Evolutionary conservation across 768 basidiomycete species (phyloP), one percentile per base, ranked within the genome.

Genomic region (Heimioporus sp.): DNA sequence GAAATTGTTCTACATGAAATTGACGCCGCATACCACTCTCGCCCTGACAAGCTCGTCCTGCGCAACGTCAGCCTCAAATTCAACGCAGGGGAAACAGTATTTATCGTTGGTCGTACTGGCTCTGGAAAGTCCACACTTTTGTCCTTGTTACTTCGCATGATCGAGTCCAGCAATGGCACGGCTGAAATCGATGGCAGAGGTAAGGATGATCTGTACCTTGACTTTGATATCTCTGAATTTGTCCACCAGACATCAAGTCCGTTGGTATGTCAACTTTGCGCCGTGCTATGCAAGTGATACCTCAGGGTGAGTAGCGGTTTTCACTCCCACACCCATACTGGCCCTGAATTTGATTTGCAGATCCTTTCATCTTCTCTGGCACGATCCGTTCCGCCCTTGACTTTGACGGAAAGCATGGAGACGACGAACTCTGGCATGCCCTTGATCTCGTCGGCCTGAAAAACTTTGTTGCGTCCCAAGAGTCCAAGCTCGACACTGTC

Each of bases 101-200:
- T 88, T 69, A 82, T 90, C 57, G 89, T 89, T 49, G 89, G 89
- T 42, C 80, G 81, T 17, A 87, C 86, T 2, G 87, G 89, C 11
- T 86, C 83, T 8, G 88, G 89, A 35, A 91, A 91, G 71, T 84
- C 82, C 12, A 90, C 82, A 31, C 74, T 86, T 55, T 74, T 83
- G 5, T 78, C 80, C 50, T 74, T 85, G 35, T 72, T 84, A n/a
- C 76, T 93, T 19, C 76, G 87, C n/a, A 78, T 96, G 72, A 96
- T 97, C 69, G 75, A 78, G 21, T 55, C 63, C 13, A 90, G 89
- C 8, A 74, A 76, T 7, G 80, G 96, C 56, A 75, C 79, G 19
- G 73, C 94, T 28, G 92, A 98, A 72, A 87, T 94, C 52, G 85
- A 90, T 60, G 83, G 85, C 39, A 71, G 39, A 68, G 76, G 30